phyloP scores from a whole-genome alignment of 805 yeast species.

The Priceomyces melissophilus region DNA sequence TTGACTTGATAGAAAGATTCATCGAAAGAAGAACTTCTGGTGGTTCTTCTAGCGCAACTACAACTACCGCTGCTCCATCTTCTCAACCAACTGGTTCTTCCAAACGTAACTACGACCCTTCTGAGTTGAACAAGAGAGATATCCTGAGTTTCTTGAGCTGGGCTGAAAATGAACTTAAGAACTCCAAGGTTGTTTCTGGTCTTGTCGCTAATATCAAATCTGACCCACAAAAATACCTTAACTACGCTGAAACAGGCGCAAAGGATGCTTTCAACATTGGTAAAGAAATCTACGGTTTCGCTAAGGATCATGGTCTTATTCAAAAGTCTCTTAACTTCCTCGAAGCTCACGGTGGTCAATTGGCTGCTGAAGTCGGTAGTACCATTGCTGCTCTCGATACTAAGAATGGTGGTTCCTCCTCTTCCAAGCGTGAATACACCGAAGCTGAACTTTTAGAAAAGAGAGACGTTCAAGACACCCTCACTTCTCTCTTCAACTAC shows the following conservation, averaged over 20 bases:
- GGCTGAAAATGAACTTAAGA: slow-evolving; percentile 27
- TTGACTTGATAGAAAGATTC: not conserved
- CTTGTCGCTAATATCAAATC: slow-evolving; percentile 33
- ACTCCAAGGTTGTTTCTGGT: slow-evolving; percentile 31
- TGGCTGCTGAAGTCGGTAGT: slow-evolving; percentile 3
- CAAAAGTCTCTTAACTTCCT: not conserved
- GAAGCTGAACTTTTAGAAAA: slow-evolving; percentile 20
- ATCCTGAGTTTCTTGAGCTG: slow-evolving; percentile 22
- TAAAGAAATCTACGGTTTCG: not conserved
- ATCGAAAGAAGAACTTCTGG: slow-evolving; percentile 19
- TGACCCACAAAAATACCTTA: slow-evolving; percentile 34
- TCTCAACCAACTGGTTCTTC: slow-evolving; percentile 14
- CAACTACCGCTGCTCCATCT: slow-evolving; percentile 12
- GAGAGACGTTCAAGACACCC: slow-evolving; percentile 32
- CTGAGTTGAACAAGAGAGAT: slow-evolving; percentile 34
- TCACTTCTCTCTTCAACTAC: slow-evolving; percentile 23
- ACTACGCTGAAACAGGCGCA: slow-evolving; percentile 25
- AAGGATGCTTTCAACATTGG: slow-evolving; percentile 11
- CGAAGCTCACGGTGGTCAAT: not conserved
- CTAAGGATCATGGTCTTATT: slow-evolving; percentile 3
- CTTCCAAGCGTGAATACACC: slow-evolving; percentile 8
- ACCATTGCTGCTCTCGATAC: slow-evolving; percentile 20
- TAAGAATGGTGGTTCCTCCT: slow-evolving; percentile 9
- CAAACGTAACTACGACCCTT: slow-evolving; percentile 7
- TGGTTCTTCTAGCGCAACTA: slow-evolving; percentile 8